Base-by-base conservation (phyloP, 2,329 filamentous ascomycete genomes). In the Alternaria rosae region DNA sequence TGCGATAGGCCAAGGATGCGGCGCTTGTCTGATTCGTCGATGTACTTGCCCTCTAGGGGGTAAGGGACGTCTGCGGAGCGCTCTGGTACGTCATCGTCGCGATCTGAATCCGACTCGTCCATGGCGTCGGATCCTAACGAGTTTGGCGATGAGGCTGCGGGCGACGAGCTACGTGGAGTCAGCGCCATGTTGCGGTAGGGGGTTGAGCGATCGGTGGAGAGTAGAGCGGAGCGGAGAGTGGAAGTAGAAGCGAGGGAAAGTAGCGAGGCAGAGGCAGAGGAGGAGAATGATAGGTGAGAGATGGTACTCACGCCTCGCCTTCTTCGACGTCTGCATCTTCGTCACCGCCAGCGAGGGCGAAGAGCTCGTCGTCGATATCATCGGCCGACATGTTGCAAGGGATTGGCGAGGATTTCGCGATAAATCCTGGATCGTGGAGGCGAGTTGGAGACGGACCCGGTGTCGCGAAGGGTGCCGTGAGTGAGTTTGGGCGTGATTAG, bases 1-100 rank as follows among this genome's bases (percentile, higher is more conserved):
- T 98, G 94, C 28, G 93, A 90, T 86, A 97, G 89, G 59, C 85
- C 87, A 86, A 95, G 89, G 65, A 99, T 95, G 54, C 91, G 70
- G 10, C 78, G 75, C 70, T 81, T 83, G 67, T 85, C 84, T 66
- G 83, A 82, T 61, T 82, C 83, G 72, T 88, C 86, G 62, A 86
- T 85, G 77, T 88, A 92, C 73, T 95, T 89, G 70, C 94, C 94
- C 68, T 99, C 95, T 65, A 97, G 87, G 0, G 94, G 93, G 76
- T 96, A 95, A 58, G 89, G 73, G 78, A 91, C 83, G 74, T 90
- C 86, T 56, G 87, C 85, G 59, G 89, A 85, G 52, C 88, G 85
- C 50, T 85, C 85, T 21, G 72, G 67, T 4, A 69, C 65, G 48
- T 76, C 74, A 43, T 80, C 81, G 57, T 81, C 81, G 61, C 77